These are phyloP conservation scores for Graphilbum fragrans DNA, from an alignment of 2,329 filamentous ascomycete species.

Conservation along the genomic window DNA sequence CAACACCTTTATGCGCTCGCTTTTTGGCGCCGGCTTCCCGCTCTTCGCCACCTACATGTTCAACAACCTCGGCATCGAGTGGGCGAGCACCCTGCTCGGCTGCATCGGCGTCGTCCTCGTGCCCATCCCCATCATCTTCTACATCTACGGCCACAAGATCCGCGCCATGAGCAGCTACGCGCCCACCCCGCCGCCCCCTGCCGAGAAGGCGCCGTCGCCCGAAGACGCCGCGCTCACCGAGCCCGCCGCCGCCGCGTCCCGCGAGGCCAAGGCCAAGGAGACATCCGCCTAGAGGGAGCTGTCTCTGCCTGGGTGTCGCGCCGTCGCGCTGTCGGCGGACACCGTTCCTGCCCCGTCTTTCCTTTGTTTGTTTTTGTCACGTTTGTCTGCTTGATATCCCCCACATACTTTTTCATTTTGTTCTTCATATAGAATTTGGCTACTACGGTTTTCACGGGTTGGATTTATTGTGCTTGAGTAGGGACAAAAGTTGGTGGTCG, in stretches of 20 bases:
- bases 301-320: background rate
- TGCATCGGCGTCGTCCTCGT: constrained; percentile 44
- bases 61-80: constrained; percentile 47
- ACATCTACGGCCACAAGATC: constrained; percentile 45
- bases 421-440: background rate
- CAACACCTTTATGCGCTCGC: constrained; percentile 68
- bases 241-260: constrained; percentile 1
- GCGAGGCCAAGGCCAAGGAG: background rate
- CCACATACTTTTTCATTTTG: background rate
- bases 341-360: background rate
- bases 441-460: background rate
- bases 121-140: constrained; percentile 53
- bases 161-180: constrained; percentile 43
- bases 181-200: constrained; percentile 25
- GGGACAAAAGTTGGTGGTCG: background rate
- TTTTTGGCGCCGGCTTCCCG: constrained; percentile 69
- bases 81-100: constrained; percentile 48
- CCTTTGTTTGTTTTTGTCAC: background rate
- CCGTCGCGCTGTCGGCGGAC: no score
- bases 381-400: background rate
- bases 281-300: background rate
- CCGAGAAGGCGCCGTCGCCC: background rate
- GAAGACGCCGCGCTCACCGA: background rate
- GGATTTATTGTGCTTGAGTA: background rate
- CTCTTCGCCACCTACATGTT: constrained; percentile 67